Percentiles rank a stretch among this genome's conserved stretches.
Conservation (phyloP, 2,329 filamentous ascomycete species). For the Alternaria postmessia region DNA sequence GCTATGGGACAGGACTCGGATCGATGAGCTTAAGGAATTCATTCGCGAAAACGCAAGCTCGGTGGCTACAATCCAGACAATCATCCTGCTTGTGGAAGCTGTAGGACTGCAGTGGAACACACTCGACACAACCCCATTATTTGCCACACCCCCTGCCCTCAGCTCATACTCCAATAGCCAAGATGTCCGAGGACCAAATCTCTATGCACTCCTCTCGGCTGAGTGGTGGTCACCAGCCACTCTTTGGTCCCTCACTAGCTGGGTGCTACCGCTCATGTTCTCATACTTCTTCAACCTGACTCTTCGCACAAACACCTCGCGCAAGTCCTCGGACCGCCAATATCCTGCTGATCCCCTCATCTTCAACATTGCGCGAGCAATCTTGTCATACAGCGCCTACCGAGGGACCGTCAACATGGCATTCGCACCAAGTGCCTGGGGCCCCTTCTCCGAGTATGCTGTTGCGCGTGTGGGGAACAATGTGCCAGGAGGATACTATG, state of each 20-base stretch:
- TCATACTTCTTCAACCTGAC: conserved; percentile 94
- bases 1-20: conserved; percentile 70
- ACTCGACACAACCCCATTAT: conserved; percentile 74
- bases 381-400: conserved; percentile 84
- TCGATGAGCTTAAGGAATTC: conserved; percentile 70
- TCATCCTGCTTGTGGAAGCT: conserved; percentile 68
- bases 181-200: conserved; percentile 76
- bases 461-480: conserved; percentile 71
- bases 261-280: conserved; percentile 72
- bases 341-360: conserved; percentile 82
- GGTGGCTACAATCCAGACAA: conserved; percentile 59
- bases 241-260: conserved; percentile 77
- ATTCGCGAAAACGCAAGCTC: conserved; percentile 76
- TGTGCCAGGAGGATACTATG: conserved; percentile 75
- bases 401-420: conserved; percentile 54
- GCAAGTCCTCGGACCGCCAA: conserved; percentile 55
- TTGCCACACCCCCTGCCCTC: conserved; percentile 72
- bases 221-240: conserved; percentile 85
- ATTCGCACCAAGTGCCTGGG: conserved; percentile 59
- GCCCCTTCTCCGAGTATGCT: conserved; percentile 66
- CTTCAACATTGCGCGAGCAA: conserved; percentile 87
- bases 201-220: conserved; percentile 77
- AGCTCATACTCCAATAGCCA: conserved; percentile 65
- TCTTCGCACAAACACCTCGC: conserved; percentile 60
- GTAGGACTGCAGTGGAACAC: conserved; percentile 73